Conservation (phyloP, 192 early-diverging fungal species). For the Coemansia sp. region DNA sequence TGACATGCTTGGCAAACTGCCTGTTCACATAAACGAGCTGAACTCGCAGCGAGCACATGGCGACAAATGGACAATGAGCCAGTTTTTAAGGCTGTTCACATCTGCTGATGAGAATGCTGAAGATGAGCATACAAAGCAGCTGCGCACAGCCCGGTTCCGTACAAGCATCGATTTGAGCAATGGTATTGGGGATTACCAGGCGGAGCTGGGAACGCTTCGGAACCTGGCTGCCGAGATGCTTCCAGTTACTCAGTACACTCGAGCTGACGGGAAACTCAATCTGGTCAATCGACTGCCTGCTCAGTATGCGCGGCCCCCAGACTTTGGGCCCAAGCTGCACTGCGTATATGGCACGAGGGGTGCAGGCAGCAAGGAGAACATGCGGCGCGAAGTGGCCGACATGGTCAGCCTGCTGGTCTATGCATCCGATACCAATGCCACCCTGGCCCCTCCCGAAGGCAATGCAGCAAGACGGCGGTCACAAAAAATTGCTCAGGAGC, state of each 20-base stretch:
- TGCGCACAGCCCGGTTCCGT: conserved; percentile 8
- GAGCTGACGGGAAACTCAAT: conserved; percentile 55
- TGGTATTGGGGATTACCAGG: not conserved
- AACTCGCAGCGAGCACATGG: not conserved
- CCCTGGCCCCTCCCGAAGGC: not conserved
- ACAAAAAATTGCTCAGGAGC: not conserved
- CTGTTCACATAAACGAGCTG: conserved; percentile 2
- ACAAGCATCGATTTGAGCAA: conserved; percentile 8
- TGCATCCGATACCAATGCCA: conserved; percentile 11
- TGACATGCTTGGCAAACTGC: conserved; percentile 7
- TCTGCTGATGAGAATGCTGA: not conserved
- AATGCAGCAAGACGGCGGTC: not conserved
- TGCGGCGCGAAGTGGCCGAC: conserved; percentile 71
- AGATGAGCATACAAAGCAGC: not conserved
- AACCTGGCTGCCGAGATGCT: conserved; percentile 12
- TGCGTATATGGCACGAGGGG: conserved; percentile 55
- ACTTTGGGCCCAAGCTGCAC: conserved; percentile 68
- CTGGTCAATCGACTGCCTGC: conserved; percentile 58
- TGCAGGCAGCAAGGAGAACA: conserved; percentile 58
- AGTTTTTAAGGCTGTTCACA: conserved; percentile 18
- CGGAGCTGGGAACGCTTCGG: not conserved
- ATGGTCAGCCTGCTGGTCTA: conserved; percentile 68
- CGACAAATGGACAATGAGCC: conserved; percentile 13
- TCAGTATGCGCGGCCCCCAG: conserved; percentile 55
- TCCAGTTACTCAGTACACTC: conserved; percentile 56